Base-by-base conservation (phyloP, 208 protist genomes). In the Blechomonas ayalai region DNA sequence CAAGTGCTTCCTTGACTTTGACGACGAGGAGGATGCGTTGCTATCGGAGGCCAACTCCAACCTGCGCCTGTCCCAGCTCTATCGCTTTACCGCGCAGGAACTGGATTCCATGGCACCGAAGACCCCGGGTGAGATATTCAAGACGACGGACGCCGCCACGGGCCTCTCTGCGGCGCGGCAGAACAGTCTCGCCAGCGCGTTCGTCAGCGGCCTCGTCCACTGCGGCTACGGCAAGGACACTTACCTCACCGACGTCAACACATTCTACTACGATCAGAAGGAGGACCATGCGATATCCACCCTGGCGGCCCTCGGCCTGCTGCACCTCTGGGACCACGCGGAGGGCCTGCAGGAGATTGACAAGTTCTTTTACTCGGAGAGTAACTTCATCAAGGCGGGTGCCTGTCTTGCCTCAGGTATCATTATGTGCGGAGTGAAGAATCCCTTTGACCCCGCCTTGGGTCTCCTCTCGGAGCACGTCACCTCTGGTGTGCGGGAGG, bases 301-400 rank as follows among this genome's bases (percentile, higher is more conserved):
- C 16, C 96, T 91, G 4, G 97, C 97, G 0, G 96, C 96, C 10
- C 74, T 98, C 8, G 98, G 98, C 25, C 67, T 99, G 58, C 73
- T 99, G 26, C 72, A 97, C 39, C 62, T 99, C 33, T 99, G 98
- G 98, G 97, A 99, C 64, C 79, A 98, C 41, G 94, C 96, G 13
- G 87, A 89, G 28, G 97, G 97, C 29, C 67, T 98, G 1, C 95
- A 84, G 50, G 75, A 95, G 61, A 84, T 98, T 27, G 86, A 99
- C 74, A 97, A 96, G 62, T 99, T 93, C 67, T 58, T 97, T 19
- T 93, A 97, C 56, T 91, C 82, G 8, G 79, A 90, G 27, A 95
- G 98, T 29, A 74, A 82, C 33, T 96, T 97, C 69, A 90, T 99
- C 42, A 97, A 96, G 59, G 95, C 91, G 29, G 98, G 98, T 23